Evolutionary conservation across 192 early-diverging fungal genomes (phyloP).

Genomic region (Coemansia sp.): DNA sequence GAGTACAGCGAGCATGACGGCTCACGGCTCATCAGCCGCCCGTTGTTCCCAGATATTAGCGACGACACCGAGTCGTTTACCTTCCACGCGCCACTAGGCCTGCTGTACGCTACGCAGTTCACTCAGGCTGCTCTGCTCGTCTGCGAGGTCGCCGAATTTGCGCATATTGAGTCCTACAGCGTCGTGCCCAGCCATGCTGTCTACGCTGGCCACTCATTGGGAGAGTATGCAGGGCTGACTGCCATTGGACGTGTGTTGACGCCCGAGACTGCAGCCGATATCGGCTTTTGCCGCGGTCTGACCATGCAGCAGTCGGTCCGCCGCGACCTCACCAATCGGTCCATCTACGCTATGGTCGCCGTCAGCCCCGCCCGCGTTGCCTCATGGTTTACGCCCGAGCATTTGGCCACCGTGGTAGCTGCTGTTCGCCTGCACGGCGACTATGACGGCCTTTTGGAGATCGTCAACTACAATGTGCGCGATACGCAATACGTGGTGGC

Average conservation of each 20-base stretch:
- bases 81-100: slow-evolving; percentile 84
- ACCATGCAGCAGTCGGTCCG: slow-evolving; percentile 96
- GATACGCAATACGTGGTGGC: slow-evolving; percentile 97
- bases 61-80: slow-evolving; percentile 82
- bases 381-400: slow-evolving; percentile 83
- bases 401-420: slow-evolving; percentile 70
- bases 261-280: slow-evolving; percentile 84
- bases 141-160: slow-evolving; percentile 90
- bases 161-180: slow-evolving; percentile 87
- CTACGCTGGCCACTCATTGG: slow-evolving; percentile 95
- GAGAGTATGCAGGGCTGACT: slow-evolving; percentile 92
- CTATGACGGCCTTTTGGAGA: slow-evolving; percentile 76
- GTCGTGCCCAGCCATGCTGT: slow-evolving; percentile 83
- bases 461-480: slow-evolving; percentile 98
- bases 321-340: slow-evolving; percentile 83
- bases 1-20: slow-evolving; percentile 80
- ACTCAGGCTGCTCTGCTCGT: slow-evolving; percentile 91
- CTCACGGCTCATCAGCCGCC: slow-evolving; percentile 68
- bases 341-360: slow-evolving; percentile 96
- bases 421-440: slow-evolving; percentile 76
- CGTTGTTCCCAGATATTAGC: slow-evolving; percentile 90
- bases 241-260: slow-evolving; percentile 87
- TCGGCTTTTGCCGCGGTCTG: slow-evolving; percentile 97
- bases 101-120: slow-evolving; percentile 94
- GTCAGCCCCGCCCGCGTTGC: slow-evolving; percentile 91